phyloP scores from a whole-genome alignment of 2,329 filamentous ascomycete species.

The Metarhizium album region DNA sequence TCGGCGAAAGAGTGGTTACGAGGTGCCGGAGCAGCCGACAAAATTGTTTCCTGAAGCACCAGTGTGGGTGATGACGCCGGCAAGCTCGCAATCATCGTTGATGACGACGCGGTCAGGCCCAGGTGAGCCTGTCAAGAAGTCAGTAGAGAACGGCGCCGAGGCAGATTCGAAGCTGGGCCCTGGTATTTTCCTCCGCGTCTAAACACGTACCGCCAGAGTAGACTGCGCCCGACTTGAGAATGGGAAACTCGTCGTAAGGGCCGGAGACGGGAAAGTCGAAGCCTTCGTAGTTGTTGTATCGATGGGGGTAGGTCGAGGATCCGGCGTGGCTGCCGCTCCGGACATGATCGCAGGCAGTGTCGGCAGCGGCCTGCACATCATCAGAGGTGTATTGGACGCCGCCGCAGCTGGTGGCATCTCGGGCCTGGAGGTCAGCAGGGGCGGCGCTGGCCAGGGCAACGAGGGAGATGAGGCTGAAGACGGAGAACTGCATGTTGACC shows the following conservation, averaged over 20 bases:
- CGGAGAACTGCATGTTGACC: constrained; percentile 16
- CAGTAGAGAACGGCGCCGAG: background rate
- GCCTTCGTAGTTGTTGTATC: constrained; percentile 28
- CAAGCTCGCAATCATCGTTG: constrained; percentile 42
- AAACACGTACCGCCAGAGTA: constrained; percentile 25
- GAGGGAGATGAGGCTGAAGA: constrained; percentile 18
- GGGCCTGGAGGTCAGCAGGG: constrained; percentile 14
- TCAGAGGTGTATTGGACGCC: constrained; percentile 16
- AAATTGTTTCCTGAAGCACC: constrained; percentile 59
- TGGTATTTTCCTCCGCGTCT: background rate
- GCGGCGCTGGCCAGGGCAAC: constrained; percentile 17
- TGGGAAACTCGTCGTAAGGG: constrained; percentile 30
- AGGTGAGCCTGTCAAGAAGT: constrained; percentile 27
- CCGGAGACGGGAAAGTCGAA: constrained; percentile 21
- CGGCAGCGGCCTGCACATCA: constrained; percentile 18
- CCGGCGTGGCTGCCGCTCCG: constrained; percentile 14
- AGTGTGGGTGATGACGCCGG: constrained; percentile 59
- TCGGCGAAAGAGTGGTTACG: background rate
- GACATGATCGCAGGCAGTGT: constrained; percentile 16
- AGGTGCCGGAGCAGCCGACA: constrained; percentile 41
- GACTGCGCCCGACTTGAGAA: constrained; percentile 18
- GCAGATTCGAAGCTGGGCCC: background rate
- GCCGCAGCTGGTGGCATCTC: constrained; percentile 20
- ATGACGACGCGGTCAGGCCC: constrained; percentile 57
- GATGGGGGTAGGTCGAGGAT: constrained; percentile 26